A percentile compares a stretch with the other conserved stretches of the same genome.
Evolutionary conservation across 495 filamentous ascomycete genomes (phyloP).

Genomic region (Penicillium cinerascens): DNA sequence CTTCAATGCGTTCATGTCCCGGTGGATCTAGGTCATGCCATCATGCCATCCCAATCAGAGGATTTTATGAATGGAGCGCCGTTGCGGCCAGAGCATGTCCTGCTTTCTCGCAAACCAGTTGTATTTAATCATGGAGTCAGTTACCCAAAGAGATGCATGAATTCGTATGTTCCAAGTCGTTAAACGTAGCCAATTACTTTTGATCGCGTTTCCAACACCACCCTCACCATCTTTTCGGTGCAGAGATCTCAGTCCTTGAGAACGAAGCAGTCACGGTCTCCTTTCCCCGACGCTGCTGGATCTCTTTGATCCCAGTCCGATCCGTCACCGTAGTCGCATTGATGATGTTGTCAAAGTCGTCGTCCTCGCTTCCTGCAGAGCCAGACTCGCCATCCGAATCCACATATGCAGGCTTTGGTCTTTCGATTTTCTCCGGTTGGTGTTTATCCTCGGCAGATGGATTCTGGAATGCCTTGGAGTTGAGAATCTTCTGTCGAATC

Average conservation of each 20-base stretch:
- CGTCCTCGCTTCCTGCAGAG: conserved; percentile 65
- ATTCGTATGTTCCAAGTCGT: not conserved
- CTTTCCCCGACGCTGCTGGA: conserved; percentile 44
- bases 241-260: conserved; percentile 57
- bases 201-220: not conserved
- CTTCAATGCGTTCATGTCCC: not conserved
- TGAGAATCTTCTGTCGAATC: conserved; percentile 75
- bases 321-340: conserved; percentile 83
- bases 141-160: not conserved
- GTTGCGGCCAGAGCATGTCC: not conserved
- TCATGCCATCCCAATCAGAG: too few relatives aligned
- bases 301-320: conserved; percentile 66
- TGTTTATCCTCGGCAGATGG: conserved; percentile 49
- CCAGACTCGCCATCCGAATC: conserved; percentile 74
- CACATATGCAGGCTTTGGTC: conserved; percentile 42
- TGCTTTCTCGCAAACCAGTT: not conserved
- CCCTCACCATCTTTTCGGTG: conserved; percentile 56
- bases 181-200: not conserved
- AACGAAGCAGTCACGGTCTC: conserved; percentile 56
- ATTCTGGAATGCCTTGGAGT: conserved; percentile 81
- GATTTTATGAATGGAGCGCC: not conserved
- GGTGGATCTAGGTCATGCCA: too few relatives aligned
- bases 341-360: conserved; percentile 85
- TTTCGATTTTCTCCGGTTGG: conserved; percentile 53
- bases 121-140: not conserved